Evolutionary conservation across 1,284 basidiomycete species (phyloP), one percentile per base, ranked within the genome.

Genomic region (Coriolopsis trogii): DNA sequence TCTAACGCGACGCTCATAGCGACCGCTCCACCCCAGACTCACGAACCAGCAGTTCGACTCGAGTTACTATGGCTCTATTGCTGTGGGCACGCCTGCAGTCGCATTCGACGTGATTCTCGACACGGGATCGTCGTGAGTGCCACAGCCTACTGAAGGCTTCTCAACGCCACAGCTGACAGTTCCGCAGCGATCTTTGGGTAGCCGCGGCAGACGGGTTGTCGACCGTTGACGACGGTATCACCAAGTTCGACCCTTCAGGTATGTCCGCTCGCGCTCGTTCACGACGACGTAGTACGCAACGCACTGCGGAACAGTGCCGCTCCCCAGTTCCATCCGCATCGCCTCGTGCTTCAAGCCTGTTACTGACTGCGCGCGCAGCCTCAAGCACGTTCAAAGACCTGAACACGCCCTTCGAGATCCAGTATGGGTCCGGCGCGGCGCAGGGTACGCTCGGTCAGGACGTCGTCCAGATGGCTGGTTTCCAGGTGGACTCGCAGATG

Each of bases 51-150:
- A 61, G 26, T 59, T 58, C 10, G 68, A 70, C 49, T 66, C 67
- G 15, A 68, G 74, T 30, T 75, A 73, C 52, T 73, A 68, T 50
- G 73, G 74, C 30, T 69, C 74, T 39, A 45, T 75, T 49, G 73
- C 74, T n/a, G 66, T 75, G 26, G 73, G 73, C 20, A 75, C 73
- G 0, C 73, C 73, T 24, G 63, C 68, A 0, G 61, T 65, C 3
- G 68, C 73, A 3, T 75, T 67, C 33, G 56, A 75, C 46, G 69
- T 76, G 37, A 59, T 75, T 16, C 60, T 81, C 18, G 79, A 87
- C 64, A 87, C 85, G 0, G 85, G 86, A 4, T 86, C 84, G 16
- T 66, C 73, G 74, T 74, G 41, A 51, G 73, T 67, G 18, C 15
- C 30, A 15, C 36, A 24, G 6, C 15, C 13, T 20, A 6, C 6